Base-by-base conservation (phyloP, 2,329 filamentous ascomycete genomes). In the Epichloe scottii region DNA sequence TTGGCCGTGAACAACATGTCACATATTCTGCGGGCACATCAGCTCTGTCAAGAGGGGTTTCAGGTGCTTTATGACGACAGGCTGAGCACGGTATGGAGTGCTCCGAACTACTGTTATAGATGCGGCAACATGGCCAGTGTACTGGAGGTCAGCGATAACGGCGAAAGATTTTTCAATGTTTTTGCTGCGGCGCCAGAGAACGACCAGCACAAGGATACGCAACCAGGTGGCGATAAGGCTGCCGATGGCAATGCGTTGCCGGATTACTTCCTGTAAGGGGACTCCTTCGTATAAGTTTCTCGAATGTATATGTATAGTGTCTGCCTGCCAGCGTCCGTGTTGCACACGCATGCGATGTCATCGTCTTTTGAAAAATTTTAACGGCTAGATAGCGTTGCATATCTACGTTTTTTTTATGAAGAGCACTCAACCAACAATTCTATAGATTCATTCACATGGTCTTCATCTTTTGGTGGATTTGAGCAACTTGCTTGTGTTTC, bases 81-180 rank as follows among this genome's bases (percentile, higher is more conserved):
- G 15, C 72, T 98, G 38, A 95, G 89, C 66, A 98, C 93, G 1
- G 93, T 98, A 6, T 98, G 93, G 93, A 96, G 89, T 65, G 93
- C 93, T 4, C 93, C 93, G 2, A 98, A 94, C 62, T 94, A 94
- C 70, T 94, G 88, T 69, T 95, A 95, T 67, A 78, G 90, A 37
- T 98, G 93, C 69, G 93, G 93, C 45, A 98, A 98, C 66, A 84
- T 97, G 79, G 93, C 93, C 8, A 95, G 89, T 67, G 93, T 98
- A 44, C 77, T 98, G 38, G 93, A 98, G 70, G 93, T 98, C 52
- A 91, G 89, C 66, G 89, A 95, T 63, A 85, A 84, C 0, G 91
- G 93, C 38, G 89, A 95, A 68, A 77, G 91, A 53, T 95, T 88
- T 68, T 98, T 97, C 74, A 98, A 98, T 65, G 90, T 97, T 23